These are phyloP conservation scores for Hypoxylon trugodes DNA, from an alignment of 495 filamentous ascomycete genomes.

Conservation along the genomic window DNA sequence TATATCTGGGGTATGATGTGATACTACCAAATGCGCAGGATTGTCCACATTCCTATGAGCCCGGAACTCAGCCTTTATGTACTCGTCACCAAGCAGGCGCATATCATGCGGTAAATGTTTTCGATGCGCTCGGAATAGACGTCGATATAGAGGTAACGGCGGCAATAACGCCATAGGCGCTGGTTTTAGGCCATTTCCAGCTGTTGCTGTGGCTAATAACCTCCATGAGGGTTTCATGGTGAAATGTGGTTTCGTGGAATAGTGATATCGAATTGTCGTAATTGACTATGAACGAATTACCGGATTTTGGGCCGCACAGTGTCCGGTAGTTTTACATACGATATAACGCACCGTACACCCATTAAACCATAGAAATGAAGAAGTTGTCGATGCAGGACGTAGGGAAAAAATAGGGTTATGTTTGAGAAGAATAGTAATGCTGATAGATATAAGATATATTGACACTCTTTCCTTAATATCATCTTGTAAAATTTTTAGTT, in stretches of 20 bases:
- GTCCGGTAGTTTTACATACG: no score
- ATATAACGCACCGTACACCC: no score
- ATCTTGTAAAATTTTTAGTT: no score
- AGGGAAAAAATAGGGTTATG: no score
- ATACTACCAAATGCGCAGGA: conserved; percentile 88
- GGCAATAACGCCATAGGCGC: conserved; percentile 81
- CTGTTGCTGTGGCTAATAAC: conserved; percentile 45
- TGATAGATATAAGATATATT: no score
- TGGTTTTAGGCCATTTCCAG: conserved; percentile 51
- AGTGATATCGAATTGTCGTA: background rate
- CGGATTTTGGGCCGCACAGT: no score
- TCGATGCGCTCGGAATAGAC: conserved; percentile 85
- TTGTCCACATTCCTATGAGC: conserved; percentile 85
- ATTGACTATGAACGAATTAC: background rate
- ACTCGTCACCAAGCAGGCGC: conserved; percentile 86
- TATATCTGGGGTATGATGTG: conserved; percentile 20
- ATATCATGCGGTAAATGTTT: conserved; percentile 75
- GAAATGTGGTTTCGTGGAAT: background rate
- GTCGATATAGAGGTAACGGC: conserved; percentile 88
- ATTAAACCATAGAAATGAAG: no score
- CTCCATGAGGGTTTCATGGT: conserved; percentile 43
- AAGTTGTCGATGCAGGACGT: no score
- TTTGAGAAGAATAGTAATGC: no score
- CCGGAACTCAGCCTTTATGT: conserved; percentile 90
- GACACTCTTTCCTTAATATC: no score